Base-by-base conservation (phyloP, 2,329 filamentous ascomycete species). In the Hysterium pulicare region DNA sequence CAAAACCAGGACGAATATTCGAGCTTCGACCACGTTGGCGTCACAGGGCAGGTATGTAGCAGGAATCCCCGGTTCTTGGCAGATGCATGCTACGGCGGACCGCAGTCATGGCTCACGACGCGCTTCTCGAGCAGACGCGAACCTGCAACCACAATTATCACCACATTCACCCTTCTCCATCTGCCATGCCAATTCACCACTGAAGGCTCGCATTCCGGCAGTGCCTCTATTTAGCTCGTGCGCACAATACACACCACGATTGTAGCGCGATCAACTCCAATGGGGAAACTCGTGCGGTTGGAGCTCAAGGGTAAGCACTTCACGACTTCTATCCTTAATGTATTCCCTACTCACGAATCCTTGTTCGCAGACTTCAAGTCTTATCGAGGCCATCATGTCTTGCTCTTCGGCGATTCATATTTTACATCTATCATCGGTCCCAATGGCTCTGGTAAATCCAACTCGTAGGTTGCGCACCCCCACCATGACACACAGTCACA, bases 351-450 rank as follows among this genome's bases (percentile, higher is more conserved):
- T 68, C 46, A 63, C 40, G 26, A 37, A 43, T 34, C 37, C 21
- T n/a, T n/a, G n/a, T n/a, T n/a, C n/a, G n/a, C 60, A 93, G 87
- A 98, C 75, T 98, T 98, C 82, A 98, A 98, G 74, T 97, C 93
- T 58, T 98, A 98, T 76, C 95, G 95, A 70, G 93, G 90, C 45
- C 90, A 96, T 60, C 93, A 98, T 73, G 84, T 82, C 47, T 82
- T 98, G 33, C 81, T 96, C 40, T 96, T 98, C 60, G 91, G 91
- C 61, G 91, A 98, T 73, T 94, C 90, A 2, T 97, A 96, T 71
- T 98, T 98, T 70, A 98, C 93, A 38, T 98, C 93, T 32, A 96
- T 98, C 62, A 97, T 98, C 62, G 93, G 94, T 5, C 93, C 93
- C 66, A 98, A 98, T 90, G 93, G 93, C 75, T 97, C 93, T 26